These are phyloP conservation scores for Mortierella sp. DNA, from an alignment of 371 early-diverging fungal species.

Conservation along the genomic window DNA sequence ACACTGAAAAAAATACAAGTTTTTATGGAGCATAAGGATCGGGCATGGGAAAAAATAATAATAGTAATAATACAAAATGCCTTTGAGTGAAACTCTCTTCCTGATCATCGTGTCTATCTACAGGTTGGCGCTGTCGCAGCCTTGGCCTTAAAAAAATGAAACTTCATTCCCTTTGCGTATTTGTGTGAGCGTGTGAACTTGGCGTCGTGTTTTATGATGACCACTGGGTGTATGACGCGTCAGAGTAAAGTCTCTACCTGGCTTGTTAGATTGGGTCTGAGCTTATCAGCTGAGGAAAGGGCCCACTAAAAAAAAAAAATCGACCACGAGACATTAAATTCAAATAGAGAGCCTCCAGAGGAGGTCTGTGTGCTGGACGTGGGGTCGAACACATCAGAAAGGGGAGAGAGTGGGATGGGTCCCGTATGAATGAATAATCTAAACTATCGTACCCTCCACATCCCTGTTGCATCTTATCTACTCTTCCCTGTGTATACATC, in stretches of 20 bases:
- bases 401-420: background rate
- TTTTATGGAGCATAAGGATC: background rate
- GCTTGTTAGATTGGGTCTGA: constrained; percentile 3
- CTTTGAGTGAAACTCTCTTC: background rate
- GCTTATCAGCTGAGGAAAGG: constrained; percentile 13
- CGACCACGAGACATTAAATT: constrained; percentile 6
- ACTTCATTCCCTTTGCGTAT: too few relatives aligned
- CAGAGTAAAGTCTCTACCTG: background rate
- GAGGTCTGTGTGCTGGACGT: constrained; percentile 20
- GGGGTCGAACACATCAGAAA: constrained; percentile 2
- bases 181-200: background rate
- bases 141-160: too few relatives aligned
- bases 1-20: background rate
- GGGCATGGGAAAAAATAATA: background rate
- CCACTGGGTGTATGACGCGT: constrained; percentile 3
- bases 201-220: background rate
- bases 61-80: background rate
- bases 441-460: background rate
- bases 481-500: background rate
- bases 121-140: too few relatives aligned
- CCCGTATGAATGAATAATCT: background rate
- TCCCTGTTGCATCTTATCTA: background rate
- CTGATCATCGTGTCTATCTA: too few relatives aligned
- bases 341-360: background rate
- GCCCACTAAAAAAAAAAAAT: background rate